Percentiles rank a stretch among this genome's conserved stretches.
phyloP scores from a whole-genome alignment of 2,329 filamentous ascomycete species.

The Beauveria australis region DNA sequence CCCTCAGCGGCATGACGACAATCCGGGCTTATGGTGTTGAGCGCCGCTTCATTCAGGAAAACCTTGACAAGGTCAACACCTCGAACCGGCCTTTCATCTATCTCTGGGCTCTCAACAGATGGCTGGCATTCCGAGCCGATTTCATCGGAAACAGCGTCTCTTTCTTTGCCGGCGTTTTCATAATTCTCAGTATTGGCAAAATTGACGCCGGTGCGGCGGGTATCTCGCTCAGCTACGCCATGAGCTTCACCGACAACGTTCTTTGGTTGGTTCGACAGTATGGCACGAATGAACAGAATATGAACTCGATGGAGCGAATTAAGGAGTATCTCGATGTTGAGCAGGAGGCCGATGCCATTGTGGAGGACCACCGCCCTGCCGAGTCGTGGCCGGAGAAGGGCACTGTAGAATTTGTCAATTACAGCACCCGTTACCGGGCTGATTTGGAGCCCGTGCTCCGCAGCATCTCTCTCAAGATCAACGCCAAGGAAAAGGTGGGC shows the following conservation, averaged over 20 bases:
- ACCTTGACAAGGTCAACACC: slow-evolving; percentile 77
- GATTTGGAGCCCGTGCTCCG: slow-evolving; percentile 84
- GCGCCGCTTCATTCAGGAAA: slow-evolving; percentile 86
- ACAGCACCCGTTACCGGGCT: slow-evolving; percentile 79
- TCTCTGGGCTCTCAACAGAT: slow-evolving; percentile 92
- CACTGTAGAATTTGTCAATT: slow-evolving; percentile 77
- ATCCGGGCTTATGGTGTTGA: slow-evolving; percentile 96
- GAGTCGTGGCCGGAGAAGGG: slow-evolving; percentile 79
- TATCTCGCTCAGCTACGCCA: slow-evolving; percentile 88
- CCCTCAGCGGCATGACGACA: slow-evolving; percentile 86
- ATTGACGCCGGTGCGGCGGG: slow-evolving; percentile 89
- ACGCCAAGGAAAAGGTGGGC: slow-evolving; percentile 83
- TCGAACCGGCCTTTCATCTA: slow-evolving; percentile 93
- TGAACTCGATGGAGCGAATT: slow-evolving; percentile 97
- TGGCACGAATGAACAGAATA: slow-evolving; percentile 94
- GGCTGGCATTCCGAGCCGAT: slow-evolving; percentile 90
- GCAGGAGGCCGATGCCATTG: slow-evolving; percentile 74
- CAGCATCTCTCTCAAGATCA: slow-evolving; percentile 77
- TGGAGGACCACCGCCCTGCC: slow-evolving; percentile 70
- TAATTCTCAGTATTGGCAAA: slow-evolving; percentile 71
- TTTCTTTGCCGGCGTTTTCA: slow-evolving; percentile 88
- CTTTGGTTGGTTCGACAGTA: slow-evolving; percentile 94
- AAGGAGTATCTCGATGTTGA: slow-evolving; percentile 97
- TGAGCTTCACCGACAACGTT: slow-evolving; percentile 94
- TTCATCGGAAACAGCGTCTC: slow-evolving; percentile 82